Evolutionary conservation across 2,329 filamentous ascomycete species (phyloP).

Genomic region (Penicillium sp.): DNA sequence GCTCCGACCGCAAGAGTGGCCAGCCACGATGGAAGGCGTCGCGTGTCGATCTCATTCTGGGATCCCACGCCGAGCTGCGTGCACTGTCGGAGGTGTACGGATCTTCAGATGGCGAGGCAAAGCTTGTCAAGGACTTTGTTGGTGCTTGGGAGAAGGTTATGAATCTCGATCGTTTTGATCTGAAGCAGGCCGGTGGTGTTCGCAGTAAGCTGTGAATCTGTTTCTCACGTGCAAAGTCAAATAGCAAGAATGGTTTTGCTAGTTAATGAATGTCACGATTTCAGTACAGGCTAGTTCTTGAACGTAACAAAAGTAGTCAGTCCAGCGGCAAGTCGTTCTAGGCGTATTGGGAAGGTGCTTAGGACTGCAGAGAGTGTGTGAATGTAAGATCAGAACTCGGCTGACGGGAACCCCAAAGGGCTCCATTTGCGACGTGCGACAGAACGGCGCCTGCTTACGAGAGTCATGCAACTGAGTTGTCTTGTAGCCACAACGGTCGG

Average conservation of each 20-base stretch:
- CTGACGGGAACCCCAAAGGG: too few species aligned
- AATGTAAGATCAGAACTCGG: too few species aligned
- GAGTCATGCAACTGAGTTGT: too few species aligned
- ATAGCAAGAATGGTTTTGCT: neutral
- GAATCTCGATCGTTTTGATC: constrained; percentile 73
- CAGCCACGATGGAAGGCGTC: constrained; percentile 71
- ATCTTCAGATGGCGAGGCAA: constrained; percentile 61
- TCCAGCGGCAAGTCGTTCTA: too few species aligned
- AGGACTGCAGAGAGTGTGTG: too few species aligned
- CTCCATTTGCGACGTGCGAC: too few species aligned
- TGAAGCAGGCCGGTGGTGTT: constrained; percentile 4
- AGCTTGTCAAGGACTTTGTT: constrained; percentile 74
- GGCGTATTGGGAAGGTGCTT: too few species aligned
- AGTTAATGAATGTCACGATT: neutral
- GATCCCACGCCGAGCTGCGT: constrained; percentile 74
- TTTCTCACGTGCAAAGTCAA: neutral
- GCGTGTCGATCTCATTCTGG: constrained; percentile 72
- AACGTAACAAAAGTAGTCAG: too few species aligned
- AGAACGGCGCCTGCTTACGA: too few species aligned
- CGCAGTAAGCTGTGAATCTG: neutral
- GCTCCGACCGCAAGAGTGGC: constrained; percentile 68
- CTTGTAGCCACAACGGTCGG: too few species aligned
- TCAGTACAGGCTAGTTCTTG: neutral
- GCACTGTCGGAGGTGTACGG: constrained; percentile 74
- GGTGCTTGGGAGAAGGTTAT: constrained; percentile 75